Evolutionary conservation across 495 filamentous ascomycete species (phyloP), one percentile per base, ranked within the genome.

Genomic region (Rusavskia elegans): DNA sequence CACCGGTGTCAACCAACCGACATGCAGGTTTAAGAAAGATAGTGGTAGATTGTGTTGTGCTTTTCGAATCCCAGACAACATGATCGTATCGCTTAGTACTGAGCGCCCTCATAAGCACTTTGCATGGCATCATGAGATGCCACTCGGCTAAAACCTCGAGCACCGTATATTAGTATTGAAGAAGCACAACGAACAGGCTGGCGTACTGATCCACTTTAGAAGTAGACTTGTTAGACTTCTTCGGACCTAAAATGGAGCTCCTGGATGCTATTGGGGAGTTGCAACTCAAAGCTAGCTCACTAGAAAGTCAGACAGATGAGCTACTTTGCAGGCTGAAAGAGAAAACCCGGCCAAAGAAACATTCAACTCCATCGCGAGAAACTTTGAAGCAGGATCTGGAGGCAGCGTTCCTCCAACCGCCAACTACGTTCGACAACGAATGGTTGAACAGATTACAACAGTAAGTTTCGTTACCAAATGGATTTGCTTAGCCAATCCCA

Each of bases 401-500:
- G 64, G 55, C 72, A 48, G 79, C 87, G 37, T 93, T 87, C 58
- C 68, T 98, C 8, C 77, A 78, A 9, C 92, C 92, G 3, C 82
- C 86, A 9, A 73, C 80, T 7, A 70, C 70, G 2, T 96, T 97
- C 66, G 84, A 81, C 40, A 66, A 74, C 2, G 77, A 80, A 62
- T 97, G 90, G 92, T 71, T 97, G 46, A 87, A 95, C 64, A 74
- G 76, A 39, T 64, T 98, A 20, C 92, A 98, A 66, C 84, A 85
- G 77, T 83, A 66, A 49, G 68, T 59, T 30, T 32, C 9, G 32
- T 11, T 8, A 39, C 32, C 5, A 20, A 11, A 35, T 40, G 23
- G 14, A 14, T 14, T 17, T 10, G 11, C 25, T 23, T 1, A 10
- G 20, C 46, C 51, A 50, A 60, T 65, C 45, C 65, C 50, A 36